phyloP scores from a whole-genome alignment of 306 rosid species.

The Geum urbanum region DNA sequence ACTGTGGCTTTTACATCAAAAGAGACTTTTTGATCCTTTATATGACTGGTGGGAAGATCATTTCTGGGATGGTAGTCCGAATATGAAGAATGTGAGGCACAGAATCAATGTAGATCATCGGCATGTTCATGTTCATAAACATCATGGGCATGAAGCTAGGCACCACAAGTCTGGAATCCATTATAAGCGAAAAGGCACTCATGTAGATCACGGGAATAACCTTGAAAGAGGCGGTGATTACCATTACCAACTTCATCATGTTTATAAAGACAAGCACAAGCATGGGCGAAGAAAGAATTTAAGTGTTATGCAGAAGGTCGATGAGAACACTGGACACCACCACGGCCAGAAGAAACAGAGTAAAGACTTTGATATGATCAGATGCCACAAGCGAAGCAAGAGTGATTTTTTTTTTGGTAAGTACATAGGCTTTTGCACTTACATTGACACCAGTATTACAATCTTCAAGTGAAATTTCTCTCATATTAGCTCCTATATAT shows the following conservation, averaged over 20 bases:
- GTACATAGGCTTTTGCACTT: background rate
- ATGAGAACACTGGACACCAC: constrained; percentile 33
- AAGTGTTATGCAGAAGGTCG: constrained; percentile 28
- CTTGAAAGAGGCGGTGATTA: constrained; percentile 41
- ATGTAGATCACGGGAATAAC: constrained; percentile 42
- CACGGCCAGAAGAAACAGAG: constrained; percentile 36
- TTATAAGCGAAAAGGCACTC: constrained; percentile 36
- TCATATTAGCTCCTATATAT: background rate
- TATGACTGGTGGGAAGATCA: constrained; percentile 87
- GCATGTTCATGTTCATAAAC: constrained; percentile 30
- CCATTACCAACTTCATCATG: constrained; percentile 44
- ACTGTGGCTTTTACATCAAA: constrained; percentile 74
- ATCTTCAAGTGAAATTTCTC: background rate
- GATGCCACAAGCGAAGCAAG: constrained; percentile 19
- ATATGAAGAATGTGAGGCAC: constrained; percentile 22
- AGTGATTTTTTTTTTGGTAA: background rate
- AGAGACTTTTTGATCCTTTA: constrained; percentile 86
- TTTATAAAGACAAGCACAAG: constrained; percentile 51
- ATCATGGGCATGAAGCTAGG: constrained; percentile 36
- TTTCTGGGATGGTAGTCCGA: constrained; percentile 35
- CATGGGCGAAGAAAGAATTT: constrained; percentile 39
- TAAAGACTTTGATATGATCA: constrained; percentile 24
- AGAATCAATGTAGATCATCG: constrained; percentile 31
- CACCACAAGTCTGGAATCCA: constrained; percentile 38
- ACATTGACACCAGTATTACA: background rate